Base-by-base conservation (phyloP, 176 grass and related monocot species). In the Otatea glauca region DNA sequence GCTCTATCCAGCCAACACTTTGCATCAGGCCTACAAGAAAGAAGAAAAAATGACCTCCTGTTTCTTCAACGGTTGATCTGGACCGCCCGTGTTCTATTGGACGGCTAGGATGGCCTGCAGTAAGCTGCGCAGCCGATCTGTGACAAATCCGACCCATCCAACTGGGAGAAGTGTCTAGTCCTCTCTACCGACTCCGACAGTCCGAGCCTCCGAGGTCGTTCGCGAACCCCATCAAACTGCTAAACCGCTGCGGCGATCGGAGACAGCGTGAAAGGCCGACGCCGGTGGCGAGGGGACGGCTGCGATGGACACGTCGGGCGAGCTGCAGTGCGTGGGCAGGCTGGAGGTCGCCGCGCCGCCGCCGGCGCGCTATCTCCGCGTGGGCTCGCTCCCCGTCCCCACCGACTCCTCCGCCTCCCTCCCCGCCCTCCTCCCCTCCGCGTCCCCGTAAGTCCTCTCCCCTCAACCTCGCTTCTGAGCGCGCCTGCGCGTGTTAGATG, bases 321-420 rank as follows among this genome's bases (percentile, higher is more conserved):
- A 96, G 51, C 80, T 94, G 72, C 93, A 88, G 86, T 99, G 96
- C 91, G 96, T 99, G 55, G 96, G 96, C 23, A 83, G 90, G 68
- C 83, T 99, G 65, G 93, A 99, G 91, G 85, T 99, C 59, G 72
- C 91, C 13, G 86, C 94, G 70, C 93, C 91, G 56, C 91, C 92
- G 86, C 91, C 89, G 59, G 89, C 92, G 48, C 88, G 89, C 25
- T 99, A 95, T 83, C 84, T 99, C 70, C 94, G 93, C 65, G 84
- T 90, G 39, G 96, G 96, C 45, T 93, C 96, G 73, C 91, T 98
- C 55, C 96, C 96, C 18, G 93, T 96, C 43, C 93, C 93, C 59
- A 99, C 96, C 77, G 89, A 99, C 92, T 83, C 86, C 86, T 69
- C 86, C 50, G 88, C 92, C 73, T 91, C 78, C 43, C 89, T 82